A percentile compares a stretch with the other conserved stretches of the same genome.
These are phyloP conservation scores for Xylaria arbuscula DNA, from an alignment of 2,329 filamentous ascomycete genomes.

Conservation along the genomic window DNA sequence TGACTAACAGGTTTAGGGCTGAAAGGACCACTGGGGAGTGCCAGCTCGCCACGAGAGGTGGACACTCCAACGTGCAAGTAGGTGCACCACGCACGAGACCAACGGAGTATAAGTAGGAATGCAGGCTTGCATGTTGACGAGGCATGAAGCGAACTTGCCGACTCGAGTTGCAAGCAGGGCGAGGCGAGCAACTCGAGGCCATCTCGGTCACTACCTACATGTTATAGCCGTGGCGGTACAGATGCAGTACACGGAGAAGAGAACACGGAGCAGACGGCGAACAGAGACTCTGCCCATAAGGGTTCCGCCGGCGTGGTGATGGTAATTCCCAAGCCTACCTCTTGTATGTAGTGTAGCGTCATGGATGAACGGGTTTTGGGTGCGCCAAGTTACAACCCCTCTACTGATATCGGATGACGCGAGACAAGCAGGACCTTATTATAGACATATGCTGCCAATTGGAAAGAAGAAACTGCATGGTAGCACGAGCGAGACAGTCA, in stretches of 20 bases:
- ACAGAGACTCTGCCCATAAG: not conserved
- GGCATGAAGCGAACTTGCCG: slow-evolving; percentile 5
- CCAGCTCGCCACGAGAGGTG: not conserved
- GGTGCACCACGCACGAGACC: not conserved
- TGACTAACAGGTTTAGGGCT: slow-evolving; percentile 6
- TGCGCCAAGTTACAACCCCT: not conserved
- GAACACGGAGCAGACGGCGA: not conserved
- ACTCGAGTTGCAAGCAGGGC: not conserved
- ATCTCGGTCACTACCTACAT: not conserved
- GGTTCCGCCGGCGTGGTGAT: not conserved
- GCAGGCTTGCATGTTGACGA: slow-evolving; percentile 3
- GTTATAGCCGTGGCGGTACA: not conserved
- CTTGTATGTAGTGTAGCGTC: not conserved
- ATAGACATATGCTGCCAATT: not conserved
- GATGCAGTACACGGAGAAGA: not conserved
- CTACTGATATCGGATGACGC: slow-evolving; percentile 11
- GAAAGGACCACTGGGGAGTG: slow-evolving; percentile 14
- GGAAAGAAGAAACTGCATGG: not conserved
- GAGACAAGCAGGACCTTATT: not conserved
- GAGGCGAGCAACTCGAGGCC: slow-evolving; percentile 1
- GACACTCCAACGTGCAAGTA: not conserved
- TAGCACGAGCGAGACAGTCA: not conserved
- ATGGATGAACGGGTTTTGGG: not conserved
- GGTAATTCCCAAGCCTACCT: not conserved
- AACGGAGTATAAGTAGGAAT: not conserved